These are phyloP conservation scores for Penicillium alfredii DNA, from an alignment of 495 filamentous ascomycete species.

Conservation along the genomic window DNA sequence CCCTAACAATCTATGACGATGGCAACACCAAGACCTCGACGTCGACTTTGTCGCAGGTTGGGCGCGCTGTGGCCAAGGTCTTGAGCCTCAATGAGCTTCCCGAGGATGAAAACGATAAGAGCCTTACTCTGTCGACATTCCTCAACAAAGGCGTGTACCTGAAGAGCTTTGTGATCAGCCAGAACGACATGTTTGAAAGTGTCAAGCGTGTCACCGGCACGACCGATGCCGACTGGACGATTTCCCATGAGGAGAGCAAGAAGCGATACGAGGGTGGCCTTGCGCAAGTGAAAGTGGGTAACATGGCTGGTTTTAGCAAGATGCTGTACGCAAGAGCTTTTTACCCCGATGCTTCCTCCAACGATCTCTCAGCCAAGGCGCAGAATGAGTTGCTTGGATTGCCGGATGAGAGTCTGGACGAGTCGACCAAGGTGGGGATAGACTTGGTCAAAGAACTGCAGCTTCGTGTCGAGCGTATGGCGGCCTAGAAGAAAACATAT, in stretches of 20 bases:
- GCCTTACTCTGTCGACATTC: slow-evolving; percentile 29
- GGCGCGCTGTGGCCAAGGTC: slow-evolving; percentile 41
- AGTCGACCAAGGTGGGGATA: slow-evolving; percentile 39
- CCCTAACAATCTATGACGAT: slow-evolving; percentile 45
- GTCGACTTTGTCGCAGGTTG: slow-evolving; percentile 43
- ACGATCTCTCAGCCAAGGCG: slow-evolving; percentile 28
- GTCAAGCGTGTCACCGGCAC: slow-evolving; percentile 51
- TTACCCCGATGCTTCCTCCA: slow-evolving; percentile 33
- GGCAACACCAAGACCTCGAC: slow-evolving; percentile 35
- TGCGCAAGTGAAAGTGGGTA: slow-evolving; percentile 36
- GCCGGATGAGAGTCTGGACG: slow-evolving; percentile 53
- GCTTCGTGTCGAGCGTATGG: slow-evolving; percentile 22
- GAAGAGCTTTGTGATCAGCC: slow-evolving; percentile 43
- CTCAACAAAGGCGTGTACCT: slow-evolving; percentile 41
- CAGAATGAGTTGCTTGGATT: slow-evolving; percentile 49
- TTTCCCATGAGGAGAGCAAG: slow-evolving; percentile 35
- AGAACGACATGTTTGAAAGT: slow-evolving; percentile 49
- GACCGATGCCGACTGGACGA: slow-evolving; percentile 49
- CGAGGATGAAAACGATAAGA: slow-evolving; percentile 40
- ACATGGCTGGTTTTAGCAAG: slow-evolving; percentile 44
- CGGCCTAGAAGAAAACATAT: slow-evolving; percentile 11
- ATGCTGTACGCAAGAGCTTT: slow-evolving; percentile 49
- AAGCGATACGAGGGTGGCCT: slow-evolving; percentile 43
- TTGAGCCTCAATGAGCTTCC: slow-evolving; percentile 43
- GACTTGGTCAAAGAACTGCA: slow-evolving; percentile 24